Base-by-base conservation (phyloP, 176 grass and related monocot genomes). In the Luzula sylvatica region DNA sequence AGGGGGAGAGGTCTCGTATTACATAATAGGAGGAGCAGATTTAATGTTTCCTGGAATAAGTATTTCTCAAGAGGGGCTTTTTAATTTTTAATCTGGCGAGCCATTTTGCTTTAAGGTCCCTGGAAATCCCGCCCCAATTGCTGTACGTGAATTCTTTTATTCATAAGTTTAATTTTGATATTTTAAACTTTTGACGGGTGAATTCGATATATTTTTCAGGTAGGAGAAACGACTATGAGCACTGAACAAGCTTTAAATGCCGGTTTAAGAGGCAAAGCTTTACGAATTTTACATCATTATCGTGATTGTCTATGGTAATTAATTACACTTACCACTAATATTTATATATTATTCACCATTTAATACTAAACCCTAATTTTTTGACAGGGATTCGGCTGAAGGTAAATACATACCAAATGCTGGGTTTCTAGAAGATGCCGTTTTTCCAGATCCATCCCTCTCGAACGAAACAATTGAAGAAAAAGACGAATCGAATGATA, bases 11-110 rank as follows among this genome's bases (percentile, higher is more conserved):
- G 85, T 96, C 42, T 96, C 92, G 47, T 77, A 65, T 18, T 86
- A 60, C 26, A 38, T 96, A 52, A 71, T 96, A 66, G 71, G 77
- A 65, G 92, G 92, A 19, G 92, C 84, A 23, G 92, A 96, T 89
- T 83, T 96, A 50, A 89, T 96, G 92, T 89, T 89, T 72, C 92
- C 92, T 61, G 85, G 92, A 73, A 77, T 96, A 51, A 76, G 59
- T 20, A 50, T 89, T 76, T 73, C 74, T 32, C 68, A 69, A 76
- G 90, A 96, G 54, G 90, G 90, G 35, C 56, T 89, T 43, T 80
- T 80, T 61, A 66, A 77, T 50, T 96, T 96, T 70, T 64, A 72
- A 71, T 80, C 77, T 88, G 81, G 84, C 35, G 54, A 96, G 14
- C 77, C 78, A 58, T 96, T 81, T 81, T 79, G 83, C 50, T 77